A percentile compares a stretch with the other conserved stretches of the same genome.
phyloP scores from a whole-genome alignment of 805 yeast species.

The Yamadazyma laniorum region DNA sequence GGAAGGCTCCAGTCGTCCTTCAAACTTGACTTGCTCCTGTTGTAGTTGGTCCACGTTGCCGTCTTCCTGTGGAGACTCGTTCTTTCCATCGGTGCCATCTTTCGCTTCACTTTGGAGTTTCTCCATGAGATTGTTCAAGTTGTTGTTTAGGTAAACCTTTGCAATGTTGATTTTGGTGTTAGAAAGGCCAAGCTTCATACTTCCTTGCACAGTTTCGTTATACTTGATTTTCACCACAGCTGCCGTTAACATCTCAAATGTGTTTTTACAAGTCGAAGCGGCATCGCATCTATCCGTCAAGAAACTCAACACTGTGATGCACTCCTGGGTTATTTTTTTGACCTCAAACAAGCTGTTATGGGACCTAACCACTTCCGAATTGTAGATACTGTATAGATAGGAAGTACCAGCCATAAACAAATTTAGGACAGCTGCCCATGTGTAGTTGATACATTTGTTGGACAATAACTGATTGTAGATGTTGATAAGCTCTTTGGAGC shows the following conservation, averaged over 20 bases:
- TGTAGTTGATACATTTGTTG: constrained; percentile 67
- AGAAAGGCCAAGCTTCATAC: constrained; percentile 19
- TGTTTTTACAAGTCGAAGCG: constrained; percentile 67
- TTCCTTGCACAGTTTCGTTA: constrained; percentile 29
- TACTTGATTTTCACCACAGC: constrained; percentile 66
- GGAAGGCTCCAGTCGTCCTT: not conserved
- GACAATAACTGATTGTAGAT: constrained; percentile 58
- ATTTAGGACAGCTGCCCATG: constrained; percentile 93
- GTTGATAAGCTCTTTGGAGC: constrained; percentile 65
- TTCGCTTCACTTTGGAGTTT: constrained; percentile 18
- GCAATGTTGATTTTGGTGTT: constrained; percentile 19
- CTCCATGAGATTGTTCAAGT: constrained; percentile 38
- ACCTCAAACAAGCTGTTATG: constrained; percentile 45
- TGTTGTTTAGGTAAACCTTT: constrained; percentile 36
- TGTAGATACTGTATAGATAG: constrained; percentile 72
- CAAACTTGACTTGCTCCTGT: not conserved
- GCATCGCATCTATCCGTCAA: constrained; percentile 74
- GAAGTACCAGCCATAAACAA: constrained; percentile 88
- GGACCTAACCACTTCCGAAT: constrained; percentile 53
- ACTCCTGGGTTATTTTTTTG: constrained; percentile 49
- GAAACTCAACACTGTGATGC: constrained; percentile 57
- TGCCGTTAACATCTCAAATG: constrained; percentile 67
- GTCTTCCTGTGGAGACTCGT: not conserved
- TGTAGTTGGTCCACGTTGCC: not conserved
- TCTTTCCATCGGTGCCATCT: constrained; percentile 1